A percentile compares a stretch with the other conserved stretches of the same genome.
phyloP scores from a whole-genome alignment of 73 alveolate genomes.

The Paramecium pentaurelia region DNA sequence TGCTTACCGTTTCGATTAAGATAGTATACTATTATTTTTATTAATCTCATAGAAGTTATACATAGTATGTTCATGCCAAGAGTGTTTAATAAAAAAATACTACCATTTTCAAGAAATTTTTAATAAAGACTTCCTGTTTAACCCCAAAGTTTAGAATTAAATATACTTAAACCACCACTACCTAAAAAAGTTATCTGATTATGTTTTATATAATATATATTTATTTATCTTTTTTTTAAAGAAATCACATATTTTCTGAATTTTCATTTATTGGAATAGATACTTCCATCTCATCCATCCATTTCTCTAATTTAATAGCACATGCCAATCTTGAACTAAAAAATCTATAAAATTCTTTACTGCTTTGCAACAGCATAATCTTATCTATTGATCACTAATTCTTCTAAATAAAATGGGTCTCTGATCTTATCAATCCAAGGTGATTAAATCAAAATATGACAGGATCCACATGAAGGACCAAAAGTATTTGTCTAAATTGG shows the following conservation, averaged over 20 bases:
- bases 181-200: neutral
- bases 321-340: slow-evolving; percentile 58
- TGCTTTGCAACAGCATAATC: slow-evolving; percentile 9
- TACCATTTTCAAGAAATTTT: neutral
- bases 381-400: neutral
- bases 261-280: slow-evolving; percentile 35
- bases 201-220: neutral
- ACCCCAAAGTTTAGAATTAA: neutral
- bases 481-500: slow-evolving; percentile 50
- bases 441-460: slow-evolving; percentile 6
- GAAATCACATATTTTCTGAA: neutral
- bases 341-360: neutral
- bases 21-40: neutral
- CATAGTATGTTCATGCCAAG: slow-evolving; percentile 49
- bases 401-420: slow-evolving; percentile 33
- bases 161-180: neutral
- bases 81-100: neutral
- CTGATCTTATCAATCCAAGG: slow-evolving; percentile 55
- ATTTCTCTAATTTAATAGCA: slow-evolving; percentile 46
- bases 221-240: neutral
- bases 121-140: neutral
- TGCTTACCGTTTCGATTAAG: neutral
- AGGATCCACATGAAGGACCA: slow-evolving; percentile 58
- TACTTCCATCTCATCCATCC: slow-evolving; percentile 64
- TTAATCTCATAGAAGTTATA: neutral